phyloP scores from a whole-genome alignment of 257 asterid species.

The Nicotiana sylvestris region DNA sequence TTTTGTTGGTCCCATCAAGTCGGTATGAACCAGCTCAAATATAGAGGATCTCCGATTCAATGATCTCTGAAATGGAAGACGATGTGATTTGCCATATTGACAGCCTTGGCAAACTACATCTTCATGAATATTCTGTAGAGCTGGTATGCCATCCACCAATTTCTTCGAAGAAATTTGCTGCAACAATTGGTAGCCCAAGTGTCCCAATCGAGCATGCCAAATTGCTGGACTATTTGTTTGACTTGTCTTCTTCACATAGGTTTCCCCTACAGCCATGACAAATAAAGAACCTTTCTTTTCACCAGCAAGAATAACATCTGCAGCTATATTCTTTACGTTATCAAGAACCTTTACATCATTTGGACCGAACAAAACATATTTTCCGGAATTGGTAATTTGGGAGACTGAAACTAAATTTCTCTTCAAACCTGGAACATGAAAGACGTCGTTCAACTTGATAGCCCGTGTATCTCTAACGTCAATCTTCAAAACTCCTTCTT shows the following conservation, averaged over 20 bases:
- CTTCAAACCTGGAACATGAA: conserved; percentile 12
- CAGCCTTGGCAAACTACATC: conserved; percentile 1
- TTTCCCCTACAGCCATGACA: not conserved
- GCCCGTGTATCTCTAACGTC: not conserved
- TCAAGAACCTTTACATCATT: conserved; percentile 17
- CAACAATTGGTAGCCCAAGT: conserved; percentile 16
- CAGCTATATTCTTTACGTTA: not conserved
- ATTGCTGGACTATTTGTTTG: conserved; percentile 1
- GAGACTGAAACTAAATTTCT: conserved; percentile 18
- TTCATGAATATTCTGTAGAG: not conserved
- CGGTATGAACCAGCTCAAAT: conserved; percentile 2
- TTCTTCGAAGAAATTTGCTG: conserved; percentile 14
- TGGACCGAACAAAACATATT: conserved; percentile 17
- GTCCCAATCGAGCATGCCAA: conserved; percentile 20
- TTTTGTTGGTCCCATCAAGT: conserved; percentile 25
- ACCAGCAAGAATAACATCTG: conserved; percentile 1
- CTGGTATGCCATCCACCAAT: conserved; percentile 10
- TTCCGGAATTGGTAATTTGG: conserved; percentile 15
- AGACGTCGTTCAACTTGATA: conserved; percentile 8
- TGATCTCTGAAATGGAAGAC: not conserved
- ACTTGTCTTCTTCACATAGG: conserved; percentile 19
- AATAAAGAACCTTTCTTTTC: conserved; percentile 13
- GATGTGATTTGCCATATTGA: conserved; percentile 13
- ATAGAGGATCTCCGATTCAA: not conserved
- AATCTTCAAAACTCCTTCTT: conserved; percentile 10